Conservation (phyloP, 2,329 filamentous ascomycete genomes). For the Bertia moriformis region DNA sequence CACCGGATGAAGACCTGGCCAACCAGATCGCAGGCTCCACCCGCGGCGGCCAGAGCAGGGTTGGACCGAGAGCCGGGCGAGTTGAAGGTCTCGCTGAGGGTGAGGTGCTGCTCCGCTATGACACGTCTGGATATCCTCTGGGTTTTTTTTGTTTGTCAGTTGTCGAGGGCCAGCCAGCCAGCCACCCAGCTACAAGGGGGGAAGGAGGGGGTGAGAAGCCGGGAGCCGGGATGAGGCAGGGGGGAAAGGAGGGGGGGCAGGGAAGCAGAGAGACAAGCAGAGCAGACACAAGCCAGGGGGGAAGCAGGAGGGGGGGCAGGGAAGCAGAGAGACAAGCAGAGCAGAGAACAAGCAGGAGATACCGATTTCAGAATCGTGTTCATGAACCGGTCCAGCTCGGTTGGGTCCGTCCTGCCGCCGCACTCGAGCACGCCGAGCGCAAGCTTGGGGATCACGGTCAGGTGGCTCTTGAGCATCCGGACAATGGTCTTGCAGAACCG, state of each 20-base stretch:
- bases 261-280: not conserved
- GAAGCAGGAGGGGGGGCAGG: not conserved
- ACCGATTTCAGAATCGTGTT: conserved; percentile 82
- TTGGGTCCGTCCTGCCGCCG: conserved; percentile 63
- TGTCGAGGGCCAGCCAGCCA: too few relatives aligned
- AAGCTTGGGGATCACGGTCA: conserved; percentile 84
- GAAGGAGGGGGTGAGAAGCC: conserved; percentile 5
- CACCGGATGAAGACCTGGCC: conserved; percentile 92
- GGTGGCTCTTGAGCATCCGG: conserved; percentile 68
- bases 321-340: conserved; percentile 4
- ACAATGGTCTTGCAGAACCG: conserved; percentile 67
- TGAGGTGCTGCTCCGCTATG: conserved; percentile 93
- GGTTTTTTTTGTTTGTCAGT: too few relatives aligned
- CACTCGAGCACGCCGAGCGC: conserved; percentile 91
- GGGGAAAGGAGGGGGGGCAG: not conserved
- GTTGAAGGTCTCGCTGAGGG: conserved; percentile 86
- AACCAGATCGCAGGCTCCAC: too few relatives aligned
- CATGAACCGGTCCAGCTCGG: conserved; percentile 85
- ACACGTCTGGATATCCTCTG: conserved; percentile 87
- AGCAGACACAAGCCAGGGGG: conserved; percentile 1
- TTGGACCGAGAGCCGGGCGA: conserved; percentile 63
- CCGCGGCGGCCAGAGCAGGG: conserved; percentile 49
- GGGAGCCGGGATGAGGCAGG: not conserved
- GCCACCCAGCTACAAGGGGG: not conserved
- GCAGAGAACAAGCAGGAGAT: too few relatives aligned